A percentile compares a stretch with the other conserved stretches of the same genome.
phyloP scores from a whole-genome alignment of 179 eudicot genomes.

The Sideroxylon spinosum region DNA sequence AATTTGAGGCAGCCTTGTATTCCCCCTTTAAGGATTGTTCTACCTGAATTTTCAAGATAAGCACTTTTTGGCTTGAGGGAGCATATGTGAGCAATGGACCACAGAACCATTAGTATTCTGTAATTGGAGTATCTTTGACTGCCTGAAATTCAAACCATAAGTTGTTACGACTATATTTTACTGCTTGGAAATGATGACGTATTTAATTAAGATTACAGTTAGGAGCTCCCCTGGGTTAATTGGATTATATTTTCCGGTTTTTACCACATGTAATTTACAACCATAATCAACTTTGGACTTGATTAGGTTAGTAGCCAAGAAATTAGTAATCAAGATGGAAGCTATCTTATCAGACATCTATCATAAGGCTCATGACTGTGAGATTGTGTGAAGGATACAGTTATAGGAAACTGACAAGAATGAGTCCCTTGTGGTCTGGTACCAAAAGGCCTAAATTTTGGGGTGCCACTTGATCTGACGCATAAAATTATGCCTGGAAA shows the following conservation, averaged over 20 bases:
- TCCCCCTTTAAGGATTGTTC: too few relatives aligned
- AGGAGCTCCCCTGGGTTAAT: not conserved
- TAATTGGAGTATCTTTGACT: too few relatives aligned
- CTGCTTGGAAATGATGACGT: not conserved
- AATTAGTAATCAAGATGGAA: not conserved
- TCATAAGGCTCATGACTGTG: not conserved
- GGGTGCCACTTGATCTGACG: too few relatives aligned
- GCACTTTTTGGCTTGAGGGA: too few relatives aligned
- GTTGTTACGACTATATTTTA: not conserved
- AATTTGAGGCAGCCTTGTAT: too few relatives aligned
- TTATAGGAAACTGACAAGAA: not conserved
- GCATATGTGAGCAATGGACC: too few relatives aligned
- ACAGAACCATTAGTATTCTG: too few relatives aligned
- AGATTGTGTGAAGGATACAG: not conserved
- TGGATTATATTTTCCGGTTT: not conserved
- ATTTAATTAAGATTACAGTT: not conserved
- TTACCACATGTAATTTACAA: not conserved
- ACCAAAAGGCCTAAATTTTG: too few relatives aligned
- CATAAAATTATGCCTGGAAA: too few relatives aligned
- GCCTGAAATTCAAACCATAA: not conserved
- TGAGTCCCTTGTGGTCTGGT: too few relatives aligned
- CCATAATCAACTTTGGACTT: slow-evolving; percentile 4
- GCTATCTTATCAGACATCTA: not conserved
- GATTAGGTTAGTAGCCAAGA: not conserved
- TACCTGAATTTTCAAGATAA: too few relatives aligned